These are phyloP conservation scores for Globisporangium megalacanthum DNA, from an alignment of 352 stramenopile genomes.

Conservation along the genomic window DNA sequence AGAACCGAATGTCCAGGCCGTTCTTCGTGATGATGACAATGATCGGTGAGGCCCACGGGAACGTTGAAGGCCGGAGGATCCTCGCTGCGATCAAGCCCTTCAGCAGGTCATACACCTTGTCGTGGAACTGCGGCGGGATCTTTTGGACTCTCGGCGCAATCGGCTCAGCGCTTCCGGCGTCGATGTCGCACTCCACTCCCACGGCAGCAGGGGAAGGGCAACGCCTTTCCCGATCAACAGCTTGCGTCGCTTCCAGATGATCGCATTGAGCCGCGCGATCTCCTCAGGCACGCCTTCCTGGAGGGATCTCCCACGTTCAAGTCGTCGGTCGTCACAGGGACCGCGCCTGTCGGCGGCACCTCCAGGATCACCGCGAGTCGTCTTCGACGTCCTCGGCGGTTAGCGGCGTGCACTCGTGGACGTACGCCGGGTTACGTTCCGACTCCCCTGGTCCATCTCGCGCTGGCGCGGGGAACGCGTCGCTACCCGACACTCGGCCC, in stretches of 20 bases:
- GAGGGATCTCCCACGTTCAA: constrained; percentile 2
- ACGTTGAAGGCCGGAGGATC: constrained; percentile 11
- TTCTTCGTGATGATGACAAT: constrained; percentile 21
- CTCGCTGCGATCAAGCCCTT: constrained; percentile 10
- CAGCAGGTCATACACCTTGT: constrained; percentile 12
- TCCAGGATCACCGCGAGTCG: no score
- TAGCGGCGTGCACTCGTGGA: no score
- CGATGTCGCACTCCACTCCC: constrained; percentile 13
- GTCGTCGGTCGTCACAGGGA: no score
- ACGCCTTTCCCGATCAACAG: constrained; percentile 15
- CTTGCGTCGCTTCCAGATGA: constrained; percentile 2
- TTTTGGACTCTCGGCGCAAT: constrained; percentile 8
- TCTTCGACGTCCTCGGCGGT: no score
- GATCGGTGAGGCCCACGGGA: constrained; percentile 14
- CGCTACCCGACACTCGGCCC: no score
- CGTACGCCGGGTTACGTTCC: no score
- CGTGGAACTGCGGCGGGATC: constrained; percentile 8
- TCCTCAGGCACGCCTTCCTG: background rate
- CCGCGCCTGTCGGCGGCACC: no score
- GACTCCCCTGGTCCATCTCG: no score
- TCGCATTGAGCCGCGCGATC: background rate
- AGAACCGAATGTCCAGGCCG: constrained; percentile 12
- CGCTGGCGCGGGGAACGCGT: no score
- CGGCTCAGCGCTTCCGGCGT: constrained; percentile 3
- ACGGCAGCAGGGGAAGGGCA: constrained; percentile 11